Evolutionary conservation across 106 monocot genomes (phyloP).

Genomic region (Allium sativum): DNA sequence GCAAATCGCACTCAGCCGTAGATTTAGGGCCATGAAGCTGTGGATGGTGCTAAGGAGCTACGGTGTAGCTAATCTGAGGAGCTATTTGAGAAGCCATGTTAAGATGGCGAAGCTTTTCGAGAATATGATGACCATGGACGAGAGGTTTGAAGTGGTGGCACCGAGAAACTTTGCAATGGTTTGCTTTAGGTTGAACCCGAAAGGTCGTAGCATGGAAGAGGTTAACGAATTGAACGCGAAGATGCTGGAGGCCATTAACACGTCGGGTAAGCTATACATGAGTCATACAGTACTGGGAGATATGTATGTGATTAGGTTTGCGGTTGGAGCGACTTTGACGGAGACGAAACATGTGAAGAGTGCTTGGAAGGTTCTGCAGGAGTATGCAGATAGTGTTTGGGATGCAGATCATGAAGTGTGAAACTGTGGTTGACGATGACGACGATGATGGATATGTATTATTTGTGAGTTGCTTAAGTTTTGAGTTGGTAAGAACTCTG

Average conservation of each 20-base stretch:
- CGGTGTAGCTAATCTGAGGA: constrained; percentile 27
- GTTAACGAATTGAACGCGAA: constrained; percentile 18
- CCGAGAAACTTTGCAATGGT: constrained; percentile 30
- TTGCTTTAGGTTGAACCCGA: constrained; percentile 25
- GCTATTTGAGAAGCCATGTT: constrained; percentile 25
- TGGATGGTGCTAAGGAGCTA: constrained; percentile 44
- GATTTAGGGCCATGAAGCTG: constrained; percentile 35
- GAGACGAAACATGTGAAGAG: constrained; percentile 31
- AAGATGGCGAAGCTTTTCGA: constrained; percentile 42
- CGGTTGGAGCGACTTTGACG: constrained; percentile 37
- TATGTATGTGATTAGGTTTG: constrained; percentile 33
- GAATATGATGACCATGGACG: constrained; percentile 19
- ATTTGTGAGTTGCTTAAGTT: too few species aligned
- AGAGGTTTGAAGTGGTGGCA: constrained; percentile 43
- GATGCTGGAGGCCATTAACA: constrained; percentile 21
- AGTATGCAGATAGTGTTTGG: constrained; percentile 14
- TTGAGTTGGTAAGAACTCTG: too few species aligned
- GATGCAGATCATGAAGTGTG: too few species aligned
- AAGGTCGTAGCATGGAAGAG: neutral
- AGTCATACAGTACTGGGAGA: constrained; percentile 35
- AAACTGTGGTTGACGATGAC: too few species aligned
- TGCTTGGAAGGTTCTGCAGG: constrained; percentile 28
- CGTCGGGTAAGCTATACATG: constrained; percentile 21
- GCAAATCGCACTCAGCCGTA: constrained; percentile 46
- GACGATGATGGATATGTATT: too few species aligned